These are phyloP conservation scores for Trichosporon coremiiforme DNA, from an alignment of 1,284 basidiomycete genomes.

Conservation along the genomic window DNA sequence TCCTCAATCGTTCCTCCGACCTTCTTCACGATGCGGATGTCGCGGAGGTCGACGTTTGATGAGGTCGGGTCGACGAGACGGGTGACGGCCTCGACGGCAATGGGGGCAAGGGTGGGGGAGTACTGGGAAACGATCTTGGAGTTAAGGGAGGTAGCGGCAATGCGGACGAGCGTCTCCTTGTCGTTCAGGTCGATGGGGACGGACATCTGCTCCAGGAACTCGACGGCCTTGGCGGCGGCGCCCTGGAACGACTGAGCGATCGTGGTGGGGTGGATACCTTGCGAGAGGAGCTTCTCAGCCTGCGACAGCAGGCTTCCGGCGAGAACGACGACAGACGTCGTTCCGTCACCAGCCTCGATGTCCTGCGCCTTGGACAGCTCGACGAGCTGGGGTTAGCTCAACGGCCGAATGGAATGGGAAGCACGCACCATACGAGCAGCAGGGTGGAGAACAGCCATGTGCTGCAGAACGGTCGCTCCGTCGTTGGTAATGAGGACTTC, in stretches of 20 bases:
- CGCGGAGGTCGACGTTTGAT: conserved; percentile 92
- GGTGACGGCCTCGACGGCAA: conserved; percentile 94
- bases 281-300: conserved; percentile 94
- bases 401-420: too few relatives aligned
- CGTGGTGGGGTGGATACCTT: conserved; percentile 96
- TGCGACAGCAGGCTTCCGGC: conserved; percentile 91
- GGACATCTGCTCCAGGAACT: conserved; percentile 90
- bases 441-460: conserved; percentile 95
- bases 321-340: conserved; percentile 96
- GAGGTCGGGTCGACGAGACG: conserved; percentile 82
- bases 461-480: conserved; percentile 96
- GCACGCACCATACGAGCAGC: conserved; percentile 81
- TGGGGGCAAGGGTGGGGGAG: conserved; percentile 93
- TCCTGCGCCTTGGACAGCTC: conserved; percentile 98
- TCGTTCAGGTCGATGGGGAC: conserved; percentile 91
- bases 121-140: conserved; percentile 99
- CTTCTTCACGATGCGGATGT: conserved; percentile 96
- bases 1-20: conserved; percentile 99
- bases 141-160: conserved; percentile 93
- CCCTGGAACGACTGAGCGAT: conserved; percentile 95
- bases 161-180: conserved; percentile 80
- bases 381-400: conserved; percentile 65
- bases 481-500: conserved; percentile 99
- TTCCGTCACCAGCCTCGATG: conserved; percentile 97
- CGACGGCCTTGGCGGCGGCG: conserved; percentile 89